Base-by-base conservation (phyloP, 345 rosid genomes). In the Camelina laxa region DNA sequence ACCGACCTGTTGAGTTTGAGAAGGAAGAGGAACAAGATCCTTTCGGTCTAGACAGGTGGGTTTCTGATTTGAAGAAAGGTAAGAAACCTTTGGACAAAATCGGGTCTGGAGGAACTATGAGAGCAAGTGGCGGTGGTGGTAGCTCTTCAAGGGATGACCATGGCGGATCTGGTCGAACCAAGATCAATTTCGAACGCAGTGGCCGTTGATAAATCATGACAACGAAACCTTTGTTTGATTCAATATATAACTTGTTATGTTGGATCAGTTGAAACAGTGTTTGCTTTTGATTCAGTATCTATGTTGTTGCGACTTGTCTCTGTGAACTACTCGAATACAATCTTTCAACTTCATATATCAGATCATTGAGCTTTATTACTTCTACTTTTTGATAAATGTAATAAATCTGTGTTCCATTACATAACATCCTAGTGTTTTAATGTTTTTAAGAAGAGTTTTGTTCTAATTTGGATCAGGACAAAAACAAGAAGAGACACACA, bases 11-110 rank as follows among this genome's bases (percentile, higher is more conserved):
- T 27, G 97, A 91, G 81, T 91, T 94, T 75, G 97, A 87, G 69
- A 87, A 89, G 83, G 97, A 88, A 67, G 96, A 89, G 58, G 97
- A 91, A 76, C 85, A 89, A 13, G 98, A 92, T 91, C 99, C 98
- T 20, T 94, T 88, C 11, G 98, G 97, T 63, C 79, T 91, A 60
- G 98, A 88, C 76, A 85, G 83, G 84, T 92, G 85, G 81, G 88
- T 89, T 84, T 81, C 86, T 11, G 97, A 88, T 74, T 88, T 94
- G 58, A 92, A 85, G 81, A 84, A 84, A 78, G 93, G 93, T 33
- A 93, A 93, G 88, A 93, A 91, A 62, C 87, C 97, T 20, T 82
- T 86, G 76, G 94, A 88, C 33, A 91, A 88, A 74, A 85, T 92
- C 2, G 96, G 97, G 9, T 24, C 83, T 15, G 91, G 99, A 47